Conservation (phyloP, 306 rosid species). For the Trifolium fragiferum region DNA sequence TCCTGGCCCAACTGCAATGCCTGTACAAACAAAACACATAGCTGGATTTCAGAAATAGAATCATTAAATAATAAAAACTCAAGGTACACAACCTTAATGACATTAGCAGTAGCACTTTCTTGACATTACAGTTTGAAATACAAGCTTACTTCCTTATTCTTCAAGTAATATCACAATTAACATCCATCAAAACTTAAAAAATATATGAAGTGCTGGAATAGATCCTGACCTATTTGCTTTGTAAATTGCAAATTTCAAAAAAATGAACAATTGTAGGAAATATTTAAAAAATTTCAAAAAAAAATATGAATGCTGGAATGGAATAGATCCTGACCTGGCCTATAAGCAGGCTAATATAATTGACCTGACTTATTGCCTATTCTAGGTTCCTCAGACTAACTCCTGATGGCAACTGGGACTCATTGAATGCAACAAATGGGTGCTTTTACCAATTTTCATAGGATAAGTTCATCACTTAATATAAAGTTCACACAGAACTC, state of each 20-base stretch:
- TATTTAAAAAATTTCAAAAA: no score
- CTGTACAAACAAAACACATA: constrained; percentile 51
- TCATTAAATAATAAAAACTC: constrained; percentile 6
- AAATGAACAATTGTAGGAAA: neutral
- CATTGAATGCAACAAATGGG: neutral
- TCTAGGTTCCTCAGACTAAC: neutral
- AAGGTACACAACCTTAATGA: constrained; percentile 3
- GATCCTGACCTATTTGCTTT: neutral
- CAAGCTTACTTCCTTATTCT: neutral
- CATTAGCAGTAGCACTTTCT: neutral
- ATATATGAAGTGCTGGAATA: neutral
- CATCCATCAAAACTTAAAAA: constrained; percentile 15
- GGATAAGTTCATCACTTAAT: constrained; percentile 1
- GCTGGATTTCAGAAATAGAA: constrained; percentile 9
- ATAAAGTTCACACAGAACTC: neutral
- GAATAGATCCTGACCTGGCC: neutral
- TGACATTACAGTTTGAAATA: neutral
- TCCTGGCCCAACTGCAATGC: constrained; percentile 97
- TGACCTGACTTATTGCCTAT: constrained; percentile 1
- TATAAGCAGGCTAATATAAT: neutral
- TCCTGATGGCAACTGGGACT: neutral
- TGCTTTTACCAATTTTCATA: neutral
- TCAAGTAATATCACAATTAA: constrained; percentile 29
- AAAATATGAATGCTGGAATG: neutral
- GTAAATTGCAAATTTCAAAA: neutral